These are phyloP conservation scores for Silene conica DNA, from an alignment of 148 eudicot genomes.

Conservation along the genomic window DNA sequence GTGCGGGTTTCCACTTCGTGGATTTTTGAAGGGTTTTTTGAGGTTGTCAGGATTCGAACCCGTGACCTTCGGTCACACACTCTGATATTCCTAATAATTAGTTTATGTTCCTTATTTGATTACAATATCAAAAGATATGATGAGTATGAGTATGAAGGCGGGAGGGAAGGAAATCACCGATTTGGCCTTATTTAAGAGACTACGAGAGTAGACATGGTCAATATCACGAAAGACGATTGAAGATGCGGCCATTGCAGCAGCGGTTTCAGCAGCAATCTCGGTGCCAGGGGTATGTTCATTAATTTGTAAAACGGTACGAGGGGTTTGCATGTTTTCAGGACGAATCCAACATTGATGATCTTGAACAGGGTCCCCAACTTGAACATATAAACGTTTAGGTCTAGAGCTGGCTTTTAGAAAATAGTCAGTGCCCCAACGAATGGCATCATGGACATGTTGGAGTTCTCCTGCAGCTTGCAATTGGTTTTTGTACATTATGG, in stretches of 20 bases:
- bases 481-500: slow-evolving; percentile 46
- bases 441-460: slow-evolving; percentile 40
- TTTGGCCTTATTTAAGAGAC: slow-evolving; percentile 62
- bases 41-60: too few species aligned
- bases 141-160: too few species aligned
- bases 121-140: too few species aligned
- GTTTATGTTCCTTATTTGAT: not conserved
- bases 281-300: slow-evolving; percentile 61
- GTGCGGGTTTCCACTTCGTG: too few species aligned
- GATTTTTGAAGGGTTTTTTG: too few species aligned
- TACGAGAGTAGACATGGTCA: slow-evolving; percentile 45
- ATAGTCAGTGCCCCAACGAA: slow-evolving; percentile 89
- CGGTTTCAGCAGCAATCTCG: slow-evolving; percentile 90
- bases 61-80: too few species aligned
- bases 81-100: too few species aligned
- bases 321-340: slow-evolving; percentile 74
- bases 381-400: slow-evolving; percentile 54
- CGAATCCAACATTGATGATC: slow-evolving; percentile 81
- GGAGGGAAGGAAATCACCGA: slow-evolving; percentile 33
- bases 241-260: slow-evolving; percentile 83
- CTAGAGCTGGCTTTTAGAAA: slow-evolving; percentile 53
- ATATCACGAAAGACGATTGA: slow-evolving; percentile 51
- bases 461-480: slow-evolving; percentile 55
- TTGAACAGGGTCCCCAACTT: slow-evolving; percentile 66
- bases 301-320: slow-evolving; percentile 54